phyloP scores from a whole-genome alignment of 2,329 filamentous ascomycete species.

The Septoria petroselini region DNA sequence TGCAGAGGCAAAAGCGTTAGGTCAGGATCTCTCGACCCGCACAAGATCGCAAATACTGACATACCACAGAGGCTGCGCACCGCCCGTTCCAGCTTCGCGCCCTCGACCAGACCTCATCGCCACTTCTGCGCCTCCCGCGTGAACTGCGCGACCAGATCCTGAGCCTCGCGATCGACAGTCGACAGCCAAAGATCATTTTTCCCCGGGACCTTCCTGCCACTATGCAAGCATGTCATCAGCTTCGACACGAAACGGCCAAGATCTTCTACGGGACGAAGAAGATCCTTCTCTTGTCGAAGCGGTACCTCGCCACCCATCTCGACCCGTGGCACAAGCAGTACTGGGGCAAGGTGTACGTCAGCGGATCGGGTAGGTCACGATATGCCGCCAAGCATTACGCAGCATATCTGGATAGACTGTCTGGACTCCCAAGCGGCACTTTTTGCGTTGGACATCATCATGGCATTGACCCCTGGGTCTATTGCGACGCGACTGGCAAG shows the following conservation, averaged over 20 bases:
- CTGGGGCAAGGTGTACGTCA: constrained; percentile 5
- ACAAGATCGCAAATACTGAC: too few relatives aligned
- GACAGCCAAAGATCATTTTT: constrained; percentile 6
- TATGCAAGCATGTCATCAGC: background rate
- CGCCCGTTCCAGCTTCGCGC: background rate
- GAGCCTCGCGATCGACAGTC: background rate
- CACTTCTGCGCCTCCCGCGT: constrained; percentile 11
- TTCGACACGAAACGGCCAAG: constrained; percentile 12
- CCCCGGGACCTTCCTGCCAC: background rate
- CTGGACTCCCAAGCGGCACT: too few relatives aligned
- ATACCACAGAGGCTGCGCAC: background rate
- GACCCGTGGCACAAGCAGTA: constrained; percentile 10
- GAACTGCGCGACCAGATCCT: constrained; percentile 16
- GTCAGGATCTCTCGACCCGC: too few relatives aligned
- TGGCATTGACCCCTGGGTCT: too few relatives aligned
- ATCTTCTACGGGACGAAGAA: constrained; percentile 14
- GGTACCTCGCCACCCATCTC: background rate
- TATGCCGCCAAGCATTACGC: too few relatives aligned
- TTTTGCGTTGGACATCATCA: too few relatives aligned
- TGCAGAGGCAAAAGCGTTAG: background rate
- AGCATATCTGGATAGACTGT: too few relatives aligned
- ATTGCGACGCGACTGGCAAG: too few relatives aligned
- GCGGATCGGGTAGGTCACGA: too few relatives aligned
- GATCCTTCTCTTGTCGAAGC: background rate
- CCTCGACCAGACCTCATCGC: background rate